These are phyloP conservation scores for Trichoderma erinaceum DNA, from an alignment of 495 filamentous ascomycete genomes.

Conservation along the genomic window DNA sequence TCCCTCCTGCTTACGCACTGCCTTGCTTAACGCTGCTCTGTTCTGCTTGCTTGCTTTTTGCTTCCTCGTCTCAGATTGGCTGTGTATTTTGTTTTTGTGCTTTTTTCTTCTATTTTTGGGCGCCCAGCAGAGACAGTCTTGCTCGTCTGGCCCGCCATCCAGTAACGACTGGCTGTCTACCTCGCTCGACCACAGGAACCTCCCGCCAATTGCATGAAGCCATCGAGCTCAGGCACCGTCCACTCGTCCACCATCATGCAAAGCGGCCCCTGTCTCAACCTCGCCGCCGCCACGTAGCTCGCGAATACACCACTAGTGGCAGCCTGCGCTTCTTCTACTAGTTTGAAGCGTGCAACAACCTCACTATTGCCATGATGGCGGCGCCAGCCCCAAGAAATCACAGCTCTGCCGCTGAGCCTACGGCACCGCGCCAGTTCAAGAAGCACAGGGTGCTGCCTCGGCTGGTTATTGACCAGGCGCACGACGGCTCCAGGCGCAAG, in stretches of 20 bases:
- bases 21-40: not conserved
- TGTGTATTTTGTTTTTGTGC: not conserved
- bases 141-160: not conserved
- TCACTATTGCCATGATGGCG: not conserved
- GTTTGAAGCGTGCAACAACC: not conserved
- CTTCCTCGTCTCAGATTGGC: constrained; percentile 2
- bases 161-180: not conserved
- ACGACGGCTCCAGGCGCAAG: constrained; percentile 14
- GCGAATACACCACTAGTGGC: constrained; percentile 2
- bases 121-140: not conserved
- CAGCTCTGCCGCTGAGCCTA: not conserved
- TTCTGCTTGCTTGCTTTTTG: not conserved
- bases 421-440: constrained; percentile 39
- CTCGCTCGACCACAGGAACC: too few relatives aligned
- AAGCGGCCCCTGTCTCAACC: constrained; percentile 9
- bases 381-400: not conserved
- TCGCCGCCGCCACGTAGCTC: constrained; percentile 10
- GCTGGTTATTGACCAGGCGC: constrained; percentile 28
- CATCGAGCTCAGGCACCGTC: not conserved
- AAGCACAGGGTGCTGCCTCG: constrained; percentile 51
- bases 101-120: not conserved
- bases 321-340: not conserved
- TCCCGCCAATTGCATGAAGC: not conserved
- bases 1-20: too few relatives aligned
- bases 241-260: constrained; percentile 10